phyloP scores from a whole-genome alignment of 2,329 filamentous ascomycete genomes.

The Talaromyces funiculosus region DNA sequence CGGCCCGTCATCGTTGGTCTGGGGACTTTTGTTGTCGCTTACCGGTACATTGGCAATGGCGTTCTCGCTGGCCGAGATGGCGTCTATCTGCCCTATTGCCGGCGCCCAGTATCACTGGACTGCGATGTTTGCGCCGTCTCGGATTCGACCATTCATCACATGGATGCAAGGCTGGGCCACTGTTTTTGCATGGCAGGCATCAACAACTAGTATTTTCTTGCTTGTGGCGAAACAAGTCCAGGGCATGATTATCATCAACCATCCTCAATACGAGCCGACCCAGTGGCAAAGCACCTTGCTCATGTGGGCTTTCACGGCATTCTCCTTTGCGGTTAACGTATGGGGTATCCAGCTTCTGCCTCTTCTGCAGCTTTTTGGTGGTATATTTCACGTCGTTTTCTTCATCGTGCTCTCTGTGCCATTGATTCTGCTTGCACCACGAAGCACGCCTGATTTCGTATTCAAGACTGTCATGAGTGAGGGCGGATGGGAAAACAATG shows the following conservation, averaged over 20 bases:
- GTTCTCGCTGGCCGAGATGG: conserved; percentile 34
- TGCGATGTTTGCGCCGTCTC: conserved; percentile 16
- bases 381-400: conserved; percentile 29
- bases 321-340: conserved; percentile 32
- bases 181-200: conserved; percentile 34
- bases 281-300: conserved; percentile 39
- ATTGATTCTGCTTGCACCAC: conserved; percentile 29
- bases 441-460: conserved; percentile 32
- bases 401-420: conserved; percentile 36
- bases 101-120: conserved; percentile 36
- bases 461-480: conserved; percentile 44
- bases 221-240: conserved; percentile 32
- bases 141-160: conserved; percentile 11
- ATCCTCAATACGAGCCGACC: conserved; percentile 28
- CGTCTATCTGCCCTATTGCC: conserved; percentile 32
- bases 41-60: conserved; percentile 32
- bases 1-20: conserved; percentile 31
- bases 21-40: conserved; percentile 29
- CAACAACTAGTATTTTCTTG: conserved; percentile 30
- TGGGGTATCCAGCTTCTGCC: conserved; percentile 28
- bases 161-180: conserved; percentile 25
- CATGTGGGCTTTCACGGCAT: conserved; percentile 30
- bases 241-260: conserved; percentile 31
- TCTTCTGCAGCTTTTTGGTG: conserved; percentile 22
- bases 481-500: conserved; percentile 41